Conservation (phyloP, 768 basidiomycete genomes). For the Russula brevipes region DNA sequence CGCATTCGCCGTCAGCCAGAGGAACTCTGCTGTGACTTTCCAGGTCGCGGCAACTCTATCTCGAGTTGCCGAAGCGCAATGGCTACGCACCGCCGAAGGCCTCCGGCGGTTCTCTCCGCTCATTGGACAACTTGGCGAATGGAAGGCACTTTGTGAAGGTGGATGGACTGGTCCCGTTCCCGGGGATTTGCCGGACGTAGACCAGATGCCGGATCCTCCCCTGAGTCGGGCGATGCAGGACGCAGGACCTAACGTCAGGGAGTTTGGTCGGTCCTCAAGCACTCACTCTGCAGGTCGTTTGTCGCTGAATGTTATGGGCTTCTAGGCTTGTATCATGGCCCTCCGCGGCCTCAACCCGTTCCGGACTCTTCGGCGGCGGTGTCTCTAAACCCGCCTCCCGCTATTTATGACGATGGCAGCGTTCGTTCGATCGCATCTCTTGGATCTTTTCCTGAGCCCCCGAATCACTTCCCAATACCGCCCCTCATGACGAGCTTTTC, state of each 20-base stretch:
- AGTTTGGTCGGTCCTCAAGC: conserved; percentile 1
- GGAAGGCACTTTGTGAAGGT: conserved; percentile 70
- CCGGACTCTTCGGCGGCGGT: conserved; percentile 1
- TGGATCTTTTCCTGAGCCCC: conserved; percentile 69
- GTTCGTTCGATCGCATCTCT: conserved; percentile 51
- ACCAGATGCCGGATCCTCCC: conserved; percentile 12
- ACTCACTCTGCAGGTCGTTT: not conserved
- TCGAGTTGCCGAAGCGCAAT: conserved; percentile 74
- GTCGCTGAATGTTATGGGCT: not conserved
- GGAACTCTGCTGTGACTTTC: conserved; percentile 53
- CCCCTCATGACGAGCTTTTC: conserved; percentile 30
- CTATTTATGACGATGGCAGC: conserved; percentile 24
- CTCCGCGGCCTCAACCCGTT: conserved; percentile 2
- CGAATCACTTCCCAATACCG: conserved; percentile 65
- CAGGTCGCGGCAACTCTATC: conserved; percentile 60
- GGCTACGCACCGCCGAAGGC: conserved; percentile 66
- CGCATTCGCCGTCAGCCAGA: conserved; percentile 53
- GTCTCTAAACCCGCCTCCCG: conserved; percentile 9
- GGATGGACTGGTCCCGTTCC: conserved; percentile 57
- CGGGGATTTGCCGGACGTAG: conserved; percentile 37
- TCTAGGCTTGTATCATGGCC: conserved; percentile 2
- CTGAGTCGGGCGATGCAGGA: not conserved
- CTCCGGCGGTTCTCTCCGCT: conserved; percentile 61
- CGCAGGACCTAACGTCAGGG: not conserved
- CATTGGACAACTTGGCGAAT: conserved; percentile 68